Evolutionary conservation across 768 basidiomycete species (phyloP).

Genomic region (Russula brevipes): DNA sequence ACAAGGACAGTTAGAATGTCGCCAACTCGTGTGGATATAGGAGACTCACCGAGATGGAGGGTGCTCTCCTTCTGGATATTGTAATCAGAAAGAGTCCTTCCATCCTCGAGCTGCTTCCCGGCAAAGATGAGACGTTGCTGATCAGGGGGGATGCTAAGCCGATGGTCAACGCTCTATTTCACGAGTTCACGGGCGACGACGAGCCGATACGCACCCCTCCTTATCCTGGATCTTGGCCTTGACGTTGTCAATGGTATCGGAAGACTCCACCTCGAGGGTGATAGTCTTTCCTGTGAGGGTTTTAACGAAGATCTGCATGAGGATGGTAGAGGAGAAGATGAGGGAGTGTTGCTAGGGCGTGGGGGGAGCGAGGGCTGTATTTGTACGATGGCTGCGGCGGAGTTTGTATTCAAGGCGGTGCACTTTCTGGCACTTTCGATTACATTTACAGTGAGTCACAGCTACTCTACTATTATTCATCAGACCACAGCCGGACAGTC

Average conservation of each 20-base stretch:
- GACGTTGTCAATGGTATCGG: constrained; percentile 65
- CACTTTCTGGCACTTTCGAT: constrained; percentile 2
- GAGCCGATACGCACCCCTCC: constrained; percentile 52
- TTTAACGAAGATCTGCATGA: constrained; percentile 54
- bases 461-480: not conserved
- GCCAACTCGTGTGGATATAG: constrained; percentile 39
- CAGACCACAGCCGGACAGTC: constrained; percentile 63
- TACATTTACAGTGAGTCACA: too few relatives aligned
- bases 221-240: constrained; percentile 87
- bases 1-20: constrained; percentile 36
- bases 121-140: constrained; percentile 78
- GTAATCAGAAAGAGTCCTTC: constrained; percentile 66
- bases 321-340: not conserved
- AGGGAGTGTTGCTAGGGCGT: not conserved
- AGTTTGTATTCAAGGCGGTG: constrained; percentile 9
- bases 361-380: not conserved
- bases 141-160: constrained; percentile 65
- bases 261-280: constrained; percentile 68
- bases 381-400: constrained; percentile 7
- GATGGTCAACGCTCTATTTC: not conserved
- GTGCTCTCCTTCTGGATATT: constrained; percentile 64
- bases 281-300: constrained; percentile 72
- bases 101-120: constrained; percentile 81
- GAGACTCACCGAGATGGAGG: constrained; percentile 46
- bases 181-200: too few relatives aligned